Percentiles rank a stretch among this genome's conserved stretches.
phyloP scores from a whole-genome alignment of 768 basidiomycete genomes.

The Asterophora lycoperdoides region DNA sequence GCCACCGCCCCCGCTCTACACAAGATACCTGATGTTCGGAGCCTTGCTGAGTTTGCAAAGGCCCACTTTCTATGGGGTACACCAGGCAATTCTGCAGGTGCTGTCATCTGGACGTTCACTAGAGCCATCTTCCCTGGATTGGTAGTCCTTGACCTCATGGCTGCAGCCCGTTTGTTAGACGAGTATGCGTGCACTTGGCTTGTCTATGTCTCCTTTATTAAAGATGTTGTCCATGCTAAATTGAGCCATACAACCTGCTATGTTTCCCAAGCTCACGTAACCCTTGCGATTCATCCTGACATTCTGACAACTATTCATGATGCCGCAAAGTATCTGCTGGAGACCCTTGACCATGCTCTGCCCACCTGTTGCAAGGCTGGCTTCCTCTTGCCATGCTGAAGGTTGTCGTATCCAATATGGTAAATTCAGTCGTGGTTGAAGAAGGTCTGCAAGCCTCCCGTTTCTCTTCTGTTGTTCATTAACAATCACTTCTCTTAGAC shows the following conservation, averaged over 20 bases:
- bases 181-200: background rate
- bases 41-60: conserved; percentile 1
- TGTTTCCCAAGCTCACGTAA: background rate
- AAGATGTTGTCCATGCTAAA: background rate
- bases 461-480: too few species aligned
- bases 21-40: background rate
- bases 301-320: background rate
- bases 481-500: too few species aligned
- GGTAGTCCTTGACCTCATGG: conserved; percentile 2
- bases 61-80: conserved; percentile 2
- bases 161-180: background rate
- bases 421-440: background rate
- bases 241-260: background rate
- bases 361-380: background rate
- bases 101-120: conserved; percentile 1
- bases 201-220: background rate
- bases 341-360: background rate
- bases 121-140: conserved; percentile 5
- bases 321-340: background rate
- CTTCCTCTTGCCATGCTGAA: background rate
- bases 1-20: background rate
- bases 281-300: background rate
- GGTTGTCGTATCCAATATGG: background rate
- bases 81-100: background rate
- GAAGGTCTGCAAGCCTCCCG: too few species aligned